phyloP scores from a whole-genome alignment of 1,284 basidiomycete genomes.

The Meripilus lineatus region DNA sequence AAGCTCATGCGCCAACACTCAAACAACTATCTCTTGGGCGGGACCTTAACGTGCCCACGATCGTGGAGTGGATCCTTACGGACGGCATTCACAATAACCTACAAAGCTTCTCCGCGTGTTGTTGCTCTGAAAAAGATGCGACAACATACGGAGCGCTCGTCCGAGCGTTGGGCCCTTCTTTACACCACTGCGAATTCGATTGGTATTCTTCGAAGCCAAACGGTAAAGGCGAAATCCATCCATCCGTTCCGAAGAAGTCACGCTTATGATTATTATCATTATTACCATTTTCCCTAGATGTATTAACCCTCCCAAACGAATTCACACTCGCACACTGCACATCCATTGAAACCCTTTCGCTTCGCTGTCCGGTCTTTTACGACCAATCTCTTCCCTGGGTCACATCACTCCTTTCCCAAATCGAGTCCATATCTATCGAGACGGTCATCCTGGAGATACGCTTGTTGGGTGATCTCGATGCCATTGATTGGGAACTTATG shows the following conservation, averaged over 20 bases:
- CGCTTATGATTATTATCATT: background rate
- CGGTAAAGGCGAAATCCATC: background rate
- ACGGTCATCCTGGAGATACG: conserved; percentile 17
- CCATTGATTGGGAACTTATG: conserved; percentile 22
- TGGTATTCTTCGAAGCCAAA: conserved; percentile 16
- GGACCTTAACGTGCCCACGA: conserved; percentile 16
- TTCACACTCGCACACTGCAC: conserved; percentile 16
- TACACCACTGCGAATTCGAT: conserved; percentile 22
- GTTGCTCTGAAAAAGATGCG: conserved; percentile 20
- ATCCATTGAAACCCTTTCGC: conserved; percentile 17
- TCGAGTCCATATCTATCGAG: conserved; percentile 13
- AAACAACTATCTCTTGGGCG: conserved; percentile 16
- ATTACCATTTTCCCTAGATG: background rate
- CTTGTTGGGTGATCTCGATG: conserved; percentile 22
- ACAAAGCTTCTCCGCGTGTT: conserved; percentile 15
- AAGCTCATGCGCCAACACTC: conserved; percentile 3
- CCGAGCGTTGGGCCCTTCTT: conserved; percentile 15
- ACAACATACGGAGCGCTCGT: conserved; percentile 20
- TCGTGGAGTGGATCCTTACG: conserved; percentile 22
- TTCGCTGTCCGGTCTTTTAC: conserved; percentile 22
- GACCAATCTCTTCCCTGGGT: conserved; percentile 23
- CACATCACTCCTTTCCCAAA: conserved; percentile 17
- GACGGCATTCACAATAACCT: conserved; percentile 16
- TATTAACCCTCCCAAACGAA: conserved; percentile 11
- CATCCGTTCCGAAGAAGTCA: background rate